phyloP scores from a whole-genome alignment of 2,329 filamentous ascomycete genomes.

The Ophiosphaerella narmari region DNA sequence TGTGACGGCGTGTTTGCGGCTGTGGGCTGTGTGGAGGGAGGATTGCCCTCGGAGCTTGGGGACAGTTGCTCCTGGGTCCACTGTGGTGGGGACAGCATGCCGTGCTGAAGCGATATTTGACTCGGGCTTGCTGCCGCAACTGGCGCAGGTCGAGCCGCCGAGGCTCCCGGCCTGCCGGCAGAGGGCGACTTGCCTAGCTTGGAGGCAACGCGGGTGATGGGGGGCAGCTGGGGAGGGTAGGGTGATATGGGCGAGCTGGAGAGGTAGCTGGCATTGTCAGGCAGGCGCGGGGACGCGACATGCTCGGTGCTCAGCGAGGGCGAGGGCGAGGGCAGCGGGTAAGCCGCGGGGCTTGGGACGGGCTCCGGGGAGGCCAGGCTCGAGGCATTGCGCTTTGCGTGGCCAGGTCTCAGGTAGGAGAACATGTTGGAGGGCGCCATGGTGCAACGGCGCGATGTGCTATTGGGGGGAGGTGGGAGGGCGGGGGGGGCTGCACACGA shows the following conservation, averaged over 20 bases:
- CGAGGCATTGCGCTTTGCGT: conserved; percentile 46
- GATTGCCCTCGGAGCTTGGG: conserved; percentile 20
- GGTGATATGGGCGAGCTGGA: conserved; percentile 45
- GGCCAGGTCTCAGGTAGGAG: conserved; percentile 45
- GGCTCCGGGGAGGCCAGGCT: conserved; percentile 41
- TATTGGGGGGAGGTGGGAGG: conserved; percentile 9
- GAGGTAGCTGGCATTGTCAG: conserved; percentile 34
- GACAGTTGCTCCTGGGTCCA: conserved; percentile 22
- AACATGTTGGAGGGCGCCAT: conserved; percentile 50
- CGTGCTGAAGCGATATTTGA: conserved; percentile 15
- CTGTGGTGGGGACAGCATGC: conserved; percentile 26
- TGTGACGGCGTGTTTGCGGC: conserved; percentile 23
- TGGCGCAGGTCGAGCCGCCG: conserved; percentile 13
- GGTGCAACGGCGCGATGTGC: conserved; percentile 8
- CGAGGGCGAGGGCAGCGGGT: conserved; percentile 32
- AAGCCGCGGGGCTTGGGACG: conserved; percentile 27
- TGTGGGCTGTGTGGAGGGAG: conserved; percentile 23
- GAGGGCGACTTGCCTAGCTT: conserved; percentile 31
- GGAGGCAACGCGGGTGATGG: conserved; percentile 46
- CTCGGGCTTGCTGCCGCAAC: conserved; percentile 8
- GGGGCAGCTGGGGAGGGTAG: conserved; percentile 46
- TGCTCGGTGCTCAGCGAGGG: conserved; percentile 37
- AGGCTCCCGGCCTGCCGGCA: conserved; percentile 10
- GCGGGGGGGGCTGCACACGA: conserved; percentile 1
- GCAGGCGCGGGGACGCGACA: conserved; percentile 36